Percentiles rank a stretch among this genome's conserved stretches.
phyloP scores from a whole-genome alignment of 2,329 filamentous ascomycete genomes.

The Stachybotrys echinatus region DNA sequence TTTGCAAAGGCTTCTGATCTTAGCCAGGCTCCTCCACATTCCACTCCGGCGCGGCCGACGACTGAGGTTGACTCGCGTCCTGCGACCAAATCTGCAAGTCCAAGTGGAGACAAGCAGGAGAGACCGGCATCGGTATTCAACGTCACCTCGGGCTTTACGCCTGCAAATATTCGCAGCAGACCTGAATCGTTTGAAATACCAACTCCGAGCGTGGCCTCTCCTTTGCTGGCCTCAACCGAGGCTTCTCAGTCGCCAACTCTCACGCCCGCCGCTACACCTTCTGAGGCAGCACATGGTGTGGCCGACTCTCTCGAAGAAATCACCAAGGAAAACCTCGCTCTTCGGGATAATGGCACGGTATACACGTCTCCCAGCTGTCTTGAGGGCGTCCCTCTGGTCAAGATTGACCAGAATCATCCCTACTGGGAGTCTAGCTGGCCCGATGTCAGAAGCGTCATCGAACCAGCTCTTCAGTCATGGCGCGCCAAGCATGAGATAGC shows the following conservation, averaged over 20 bases:
- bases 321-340: conserved; percentile 35
- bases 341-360: conserved; percentile 43
- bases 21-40: not conserved
- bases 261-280: conserved; percentile 6
- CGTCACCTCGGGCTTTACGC: conserved; percentile 20
- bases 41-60: no score
- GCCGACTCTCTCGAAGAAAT: conserved; percentile 26
- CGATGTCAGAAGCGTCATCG: conserved; percentile 35
- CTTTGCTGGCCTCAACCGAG: not conserved
- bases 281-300: not conserved
- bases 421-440: conserved; percentile 54
- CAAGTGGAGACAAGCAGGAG: not conserved
- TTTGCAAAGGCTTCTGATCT: not conserved
- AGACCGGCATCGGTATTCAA: not conserved
- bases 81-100: not conserved
- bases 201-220: conserved; percentile 20
- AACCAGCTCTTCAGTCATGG: conserved; percentile 41
- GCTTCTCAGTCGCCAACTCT: conserved; percentile 15
- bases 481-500: conserved; percentile 37
- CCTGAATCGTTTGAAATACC: conserved; percentile 20
- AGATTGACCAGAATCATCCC: conserved; percentile 42
- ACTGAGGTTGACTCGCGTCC: not conserved
- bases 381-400: conserved; percentile 45
- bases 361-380: conserved; percentile 48
- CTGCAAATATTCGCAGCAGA: conserved; percentile 21